phyloP scores from a whole-genome alignment of 257 asterid genomes.

The Handroanthus guayacan region DNA sequence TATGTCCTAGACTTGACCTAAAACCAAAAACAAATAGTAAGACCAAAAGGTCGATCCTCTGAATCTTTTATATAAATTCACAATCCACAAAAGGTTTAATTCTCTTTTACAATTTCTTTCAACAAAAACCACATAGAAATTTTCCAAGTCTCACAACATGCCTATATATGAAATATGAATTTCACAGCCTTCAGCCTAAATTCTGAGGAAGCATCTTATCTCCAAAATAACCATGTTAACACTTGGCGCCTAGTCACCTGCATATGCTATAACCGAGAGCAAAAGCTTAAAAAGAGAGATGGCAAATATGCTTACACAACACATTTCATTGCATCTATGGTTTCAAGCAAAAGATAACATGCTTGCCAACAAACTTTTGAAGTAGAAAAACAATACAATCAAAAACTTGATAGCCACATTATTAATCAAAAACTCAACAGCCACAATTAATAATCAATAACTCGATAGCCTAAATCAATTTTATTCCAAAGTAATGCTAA shows the following conservation, averaged over 20 bases:
- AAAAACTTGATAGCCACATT: background rate
- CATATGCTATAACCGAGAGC: background rate
- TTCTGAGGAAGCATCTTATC: background rate
- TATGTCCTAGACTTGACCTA: background rate
- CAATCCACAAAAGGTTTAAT: slow-evolving; percentile 18
- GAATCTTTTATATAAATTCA: slow-evolving; percentile 5
- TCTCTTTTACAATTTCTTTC: slow-evolving; percentile 8
- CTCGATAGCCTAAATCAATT: background rate
- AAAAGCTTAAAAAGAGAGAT: background rate
- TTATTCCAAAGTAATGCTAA: no score
- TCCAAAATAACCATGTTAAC: background rate
- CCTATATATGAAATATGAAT: slow-evolving; percentile 2
- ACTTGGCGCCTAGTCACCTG: slow-evolving; percentile 5
- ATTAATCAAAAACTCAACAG: slow-evolving; percentile 9
- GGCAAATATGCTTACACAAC: background rate
- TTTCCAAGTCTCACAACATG: slow-evolving; percentile 11
- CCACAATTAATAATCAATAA: background rate
- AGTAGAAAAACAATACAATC: background rate
- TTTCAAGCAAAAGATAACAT: background rate
- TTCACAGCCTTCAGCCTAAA: slow-evolving; percentile 4
- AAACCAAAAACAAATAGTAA: slow-evolving; percentile 23
- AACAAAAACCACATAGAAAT: background rate
- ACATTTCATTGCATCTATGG: background rate
- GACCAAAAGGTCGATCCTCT: slow-evolving; percentile 20
- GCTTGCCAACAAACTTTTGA: slow-evolving; percentile 15